Evolutionary conservation across 1,284 basidiomycete genomes (phyloP).

Genomic region (Papiliotrema fonsecae): DNA sequence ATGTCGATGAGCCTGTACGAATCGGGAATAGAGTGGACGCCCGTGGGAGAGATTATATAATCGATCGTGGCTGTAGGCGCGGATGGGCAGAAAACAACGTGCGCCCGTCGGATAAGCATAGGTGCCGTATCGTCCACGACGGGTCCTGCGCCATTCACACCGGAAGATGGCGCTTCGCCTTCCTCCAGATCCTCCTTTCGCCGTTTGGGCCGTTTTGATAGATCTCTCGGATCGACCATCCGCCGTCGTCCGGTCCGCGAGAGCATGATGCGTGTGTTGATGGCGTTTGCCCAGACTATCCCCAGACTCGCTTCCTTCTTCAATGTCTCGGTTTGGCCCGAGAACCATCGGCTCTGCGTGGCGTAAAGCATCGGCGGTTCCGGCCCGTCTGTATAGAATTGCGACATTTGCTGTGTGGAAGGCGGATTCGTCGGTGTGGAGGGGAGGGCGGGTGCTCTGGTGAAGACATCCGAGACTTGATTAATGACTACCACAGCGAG

Average conservation of each 20-base stretch:
- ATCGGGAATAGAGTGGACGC: conserved; percentile 49
- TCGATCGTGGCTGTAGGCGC: conserved; percentile 59
- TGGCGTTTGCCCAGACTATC: conserved; percentile 82
- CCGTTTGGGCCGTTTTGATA: conserved; percentile 8
- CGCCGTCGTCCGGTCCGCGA: conserved; percentile 66
- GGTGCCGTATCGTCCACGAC: conserved; percentile 24
- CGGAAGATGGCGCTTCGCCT: conserved; percentile 1
- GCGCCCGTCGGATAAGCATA: conserved; percentile 49
- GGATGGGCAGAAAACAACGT: conserved; percentile 69
- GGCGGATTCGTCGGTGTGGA: background rate
- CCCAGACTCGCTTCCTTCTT: conserved; percentile 76
- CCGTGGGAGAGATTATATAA: conserved; percentile 62
- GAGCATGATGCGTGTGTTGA: conserved; percentile 77
- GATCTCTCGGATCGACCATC: conserved; percentile 50
- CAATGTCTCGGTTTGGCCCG: conserved; percentile 55
- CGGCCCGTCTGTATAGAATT: conserved; percentile 15
- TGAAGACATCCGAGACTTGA: conserved; percentile 73
- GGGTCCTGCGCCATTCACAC: no score
- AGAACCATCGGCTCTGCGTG: conserved; percentile 70
- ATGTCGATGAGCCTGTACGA: conserved; percentile 19
- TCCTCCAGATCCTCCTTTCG: conserved; percentile 5
- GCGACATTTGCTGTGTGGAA: conserved; percentile 1
- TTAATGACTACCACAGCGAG: conserved; percentile 78
- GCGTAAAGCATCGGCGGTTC: conserved; percentile 56
- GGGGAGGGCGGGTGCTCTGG: conserved; percentile 10